phyloP scores from a whole-genome alignment of 495 filamentous ascomycete genomes.

The Astrothelium subdiscretum region DNA sequence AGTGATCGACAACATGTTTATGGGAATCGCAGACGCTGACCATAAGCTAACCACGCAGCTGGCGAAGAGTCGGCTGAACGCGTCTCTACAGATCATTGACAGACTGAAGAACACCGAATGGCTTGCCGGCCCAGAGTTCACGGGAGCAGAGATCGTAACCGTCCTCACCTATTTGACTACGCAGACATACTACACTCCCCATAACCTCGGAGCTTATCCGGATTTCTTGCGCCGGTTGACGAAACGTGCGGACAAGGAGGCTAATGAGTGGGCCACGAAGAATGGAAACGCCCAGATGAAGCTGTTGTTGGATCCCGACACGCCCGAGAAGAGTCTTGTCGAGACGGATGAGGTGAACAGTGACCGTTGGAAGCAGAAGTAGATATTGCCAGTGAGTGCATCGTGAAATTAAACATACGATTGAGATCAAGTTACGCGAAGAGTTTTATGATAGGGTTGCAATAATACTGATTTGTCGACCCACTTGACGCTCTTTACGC shows the following conservation, averaged over 20 bases:
- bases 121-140: constrained; percentile 1
- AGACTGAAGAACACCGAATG: background rate
- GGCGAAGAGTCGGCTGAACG: background rate
- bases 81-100: background rate
- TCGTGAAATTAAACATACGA: too few species aligned
- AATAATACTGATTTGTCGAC: too few species aligned
- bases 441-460: too few species aligned
- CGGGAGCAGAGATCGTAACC: constrained; percentile 4
- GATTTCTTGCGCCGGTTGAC: constrained; percentile 19
- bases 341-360: background rate
- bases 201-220: constrained; percentile 18
- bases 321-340: constrained; percentile 1
- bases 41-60: background rate
- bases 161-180: constrained; percentile 1
- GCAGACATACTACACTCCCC: constrained; percentile 6
- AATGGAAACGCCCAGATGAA: constrained; percentile 18
- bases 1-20: background rate
- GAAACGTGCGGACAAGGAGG: constrained; percentile 15
- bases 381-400: too few species aligned
- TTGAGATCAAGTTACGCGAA: too few species aligned
- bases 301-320: background rate
- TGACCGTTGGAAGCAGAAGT: constrained; percentile 3
- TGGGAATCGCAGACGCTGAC: background rate
- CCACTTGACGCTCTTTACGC: too few species aligned
- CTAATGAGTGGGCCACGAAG: constrained; percentile 20